Conservation (phyloP, 2,329 filamentous ascomycete genomes). For the Torrubiellomyces zombiae region DNA sequence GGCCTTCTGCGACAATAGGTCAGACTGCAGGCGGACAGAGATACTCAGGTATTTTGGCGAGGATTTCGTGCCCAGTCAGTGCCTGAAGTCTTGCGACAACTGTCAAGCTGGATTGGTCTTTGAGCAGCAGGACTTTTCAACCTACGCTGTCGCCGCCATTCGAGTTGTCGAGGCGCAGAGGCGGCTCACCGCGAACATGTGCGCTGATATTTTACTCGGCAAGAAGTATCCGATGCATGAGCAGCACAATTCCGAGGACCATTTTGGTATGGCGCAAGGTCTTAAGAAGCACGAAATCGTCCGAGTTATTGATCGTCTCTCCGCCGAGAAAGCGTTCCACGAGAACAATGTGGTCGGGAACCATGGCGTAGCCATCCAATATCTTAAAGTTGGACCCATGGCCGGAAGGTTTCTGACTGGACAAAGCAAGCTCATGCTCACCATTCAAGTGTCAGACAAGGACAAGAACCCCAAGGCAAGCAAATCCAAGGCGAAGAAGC, state of each 20-base stretch:
- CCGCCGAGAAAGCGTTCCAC: constrained; percentile 54
- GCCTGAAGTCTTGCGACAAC: constrained; percentile 70
- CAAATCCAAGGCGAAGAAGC: constrained; percentile 16
- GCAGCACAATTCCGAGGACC: constrained; percentile 33
- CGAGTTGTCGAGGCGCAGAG: constrained; percentile 44
- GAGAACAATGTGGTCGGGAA: constrained; percentile 43
- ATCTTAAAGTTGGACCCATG: constrained; percentile 36
- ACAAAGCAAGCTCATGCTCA: constrained; percentile 27
- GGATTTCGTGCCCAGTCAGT: constrained; percentile 54
- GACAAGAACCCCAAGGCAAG: constrained; percentile 12
- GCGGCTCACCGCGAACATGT: constrained; percentile 58
- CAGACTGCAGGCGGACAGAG: constrained; percentile 73
- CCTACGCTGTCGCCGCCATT: constrained; percentile 55
- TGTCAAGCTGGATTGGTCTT: constrained; percentile 60
- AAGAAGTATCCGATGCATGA: constrained; percentile 43
- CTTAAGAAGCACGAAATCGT: constrained; percentile 64
- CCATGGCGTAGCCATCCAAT: constrained; percentile 56
- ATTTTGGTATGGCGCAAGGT: constrained; percentile 51
- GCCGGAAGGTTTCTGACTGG: constrained; percentile 26
- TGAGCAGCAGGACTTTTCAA: constrained; percentile 59
- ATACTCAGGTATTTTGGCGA: constrained; percentile 93
- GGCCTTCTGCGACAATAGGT: constrained; percentile 76
- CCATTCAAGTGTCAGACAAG: constrained; percentile 20
- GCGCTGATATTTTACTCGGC: constrained; percentile 71
- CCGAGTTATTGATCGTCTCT: constrained; percentile 63